These are phyloP conservation scores for Suhomyces bolitotheri DNA, from an alignment of 1,139 yeast species.

Conservation along the genomic window DNA sequence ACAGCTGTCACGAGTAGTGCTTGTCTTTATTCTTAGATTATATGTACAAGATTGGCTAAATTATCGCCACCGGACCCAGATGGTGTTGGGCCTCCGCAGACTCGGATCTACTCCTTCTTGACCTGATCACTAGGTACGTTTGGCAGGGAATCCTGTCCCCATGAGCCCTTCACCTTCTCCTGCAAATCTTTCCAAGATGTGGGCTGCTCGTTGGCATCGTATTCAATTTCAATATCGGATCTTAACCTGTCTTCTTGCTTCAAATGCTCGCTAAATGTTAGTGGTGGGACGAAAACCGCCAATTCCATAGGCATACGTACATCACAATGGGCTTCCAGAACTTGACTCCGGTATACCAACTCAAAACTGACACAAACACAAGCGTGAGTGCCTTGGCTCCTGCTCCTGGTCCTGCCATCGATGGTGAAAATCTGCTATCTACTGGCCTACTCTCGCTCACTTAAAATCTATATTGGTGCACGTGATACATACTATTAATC, in stretches of 20 bases:
- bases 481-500: slow-evolving; percentile 16
- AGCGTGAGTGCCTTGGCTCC: slow-evolving; percentile 28
- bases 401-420: slow-evolving; percentile 15
- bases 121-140: neutral
- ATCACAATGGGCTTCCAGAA: slow-evolving; percentile 75
- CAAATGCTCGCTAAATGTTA: slow-evolving; percentile 55
- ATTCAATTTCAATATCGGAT: slow-evolving; percentile 54
- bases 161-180: slow-evolving; percentile 22
- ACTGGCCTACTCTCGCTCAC: neutral
- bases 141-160: neutral
- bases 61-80: too few relatives aligned
- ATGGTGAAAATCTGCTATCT: neutral
- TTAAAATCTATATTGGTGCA: neutral
- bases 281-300: slow-evolving; percentile 6
- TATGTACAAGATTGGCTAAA: too few relatives aligned
- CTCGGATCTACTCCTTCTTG: slow-evolving; percentile 1
- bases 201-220: slow-evolving; percentile 39
- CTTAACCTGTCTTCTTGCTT: slow-evolving; percentile 68
- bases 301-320: slow-evolving; percentile 38
- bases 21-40: too few relatives aligned
- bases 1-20: too few relatives aligned
- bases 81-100: too few relatives aligned
- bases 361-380: slow-evolving; percentile 35
- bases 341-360: slow-evolving; percentile 56
- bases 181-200: slow-evolving; percentile 42